These are phyloP conservation scores for Ceratocystis colombiana DNA, from an alignment of 2,329 filamentous ascomycete species.

Conservation along the genomic window DNA sequence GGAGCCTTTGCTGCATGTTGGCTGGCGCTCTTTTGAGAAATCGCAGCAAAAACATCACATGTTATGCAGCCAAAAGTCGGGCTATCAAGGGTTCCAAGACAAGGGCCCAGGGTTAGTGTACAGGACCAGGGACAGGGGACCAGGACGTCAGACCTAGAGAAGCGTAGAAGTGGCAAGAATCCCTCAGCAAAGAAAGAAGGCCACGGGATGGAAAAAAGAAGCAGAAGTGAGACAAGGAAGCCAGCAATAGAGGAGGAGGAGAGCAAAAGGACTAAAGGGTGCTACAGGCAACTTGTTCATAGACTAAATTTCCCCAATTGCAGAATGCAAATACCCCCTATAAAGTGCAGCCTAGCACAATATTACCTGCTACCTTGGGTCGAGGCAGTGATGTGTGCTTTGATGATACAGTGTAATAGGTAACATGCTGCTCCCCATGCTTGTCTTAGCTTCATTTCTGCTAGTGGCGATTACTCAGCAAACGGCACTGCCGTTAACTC, in stretches of 20 bases:
- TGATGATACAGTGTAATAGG: not conserved
- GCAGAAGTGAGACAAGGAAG: not conserved
- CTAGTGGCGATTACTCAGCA: not conserved
- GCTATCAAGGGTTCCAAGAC: not conserved
- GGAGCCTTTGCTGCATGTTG: not conserved
- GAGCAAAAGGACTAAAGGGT: not conserved
- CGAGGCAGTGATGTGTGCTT: not conserved
- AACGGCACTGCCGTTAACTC: not conserved
- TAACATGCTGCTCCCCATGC: not conserved
- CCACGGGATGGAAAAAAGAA: not conserved
- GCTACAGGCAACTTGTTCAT: too few relatives aligned
- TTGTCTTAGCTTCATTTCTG: slow-evolving; percentile 5
- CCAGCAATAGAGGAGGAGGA: not conserved
- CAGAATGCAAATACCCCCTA: not conserved
- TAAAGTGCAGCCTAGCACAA: not conserved
- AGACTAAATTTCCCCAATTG: too few relatives aligned
- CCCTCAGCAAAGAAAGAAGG: not conserved
- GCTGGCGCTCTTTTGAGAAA: not conserved
- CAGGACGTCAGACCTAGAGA: not conserved
- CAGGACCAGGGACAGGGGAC: not conserved
- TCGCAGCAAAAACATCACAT: slow-evolving; percentile 11
- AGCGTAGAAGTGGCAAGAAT: slow-evolving; percentile 4
- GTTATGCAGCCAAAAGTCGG: slow-evolving; percentile 6
- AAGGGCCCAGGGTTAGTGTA: not conserved
- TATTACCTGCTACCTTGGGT: not conserved